phyloP scores from a whole-genome alignment of 768 basidiomycete genomes.

The Mycena galopus region DNA sequence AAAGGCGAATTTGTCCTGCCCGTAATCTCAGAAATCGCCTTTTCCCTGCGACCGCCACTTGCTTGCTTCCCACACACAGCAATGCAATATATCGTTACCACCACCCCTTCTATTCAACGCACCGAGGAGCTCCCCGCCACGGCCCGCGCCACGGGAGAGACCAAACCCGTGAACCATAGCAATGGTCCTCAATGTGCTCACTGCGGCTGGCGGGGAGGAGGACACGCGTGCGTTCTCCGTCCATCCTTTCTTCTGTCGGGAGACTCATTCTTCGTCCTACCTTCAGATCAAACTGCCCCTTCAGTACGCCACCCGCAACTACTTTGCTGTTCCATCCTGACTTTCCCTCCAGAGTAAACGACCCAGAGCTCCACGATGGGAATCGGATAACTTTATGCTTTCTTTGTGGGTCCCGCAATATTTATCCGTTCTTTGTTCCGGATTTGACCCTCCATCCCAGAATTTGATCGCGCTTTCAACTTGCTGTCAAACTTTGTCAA shows the following conservation, averaged over 20 bases:
- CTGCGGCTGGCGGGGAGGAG: conserved; percentile 2
- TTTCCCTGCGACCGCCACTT: background rate
- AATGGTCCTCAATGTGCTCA: background rate
- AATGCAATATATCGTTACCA: background rate
- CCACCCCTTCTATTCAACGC: background rate
- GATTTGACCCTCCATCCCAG: background rate
- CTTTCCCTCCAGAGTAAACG: background rate
- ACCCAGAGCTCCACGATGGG: background rate
- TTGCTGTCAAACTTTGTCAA: background rate
- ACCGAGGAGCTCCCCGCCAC: background rate
- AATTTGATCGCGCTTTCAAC: background rate
- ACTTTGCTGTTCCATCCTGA: background rate
- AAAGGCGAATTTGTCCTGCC: background rate
- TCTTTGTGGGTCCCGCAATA: background rate
- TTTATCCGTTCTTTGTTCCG: no score
- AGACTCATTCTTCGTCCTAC: background rate
- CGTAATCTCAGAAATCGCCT: no score
- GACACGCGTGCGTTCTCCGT: background rate
- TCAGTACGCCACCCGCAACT: background rate
- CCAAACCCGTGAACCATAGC: background rate
- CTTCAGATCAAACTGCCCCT: background rate
- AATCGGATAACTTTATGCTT: background rate
- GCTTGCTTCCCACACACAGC: background rate
- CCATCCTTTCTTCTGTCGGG: no score
- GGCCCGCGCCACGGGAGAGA: background rate